Base-by-base conservation (phyloP, 257 asterid species). In the Ilex aquifolium region DNA sequence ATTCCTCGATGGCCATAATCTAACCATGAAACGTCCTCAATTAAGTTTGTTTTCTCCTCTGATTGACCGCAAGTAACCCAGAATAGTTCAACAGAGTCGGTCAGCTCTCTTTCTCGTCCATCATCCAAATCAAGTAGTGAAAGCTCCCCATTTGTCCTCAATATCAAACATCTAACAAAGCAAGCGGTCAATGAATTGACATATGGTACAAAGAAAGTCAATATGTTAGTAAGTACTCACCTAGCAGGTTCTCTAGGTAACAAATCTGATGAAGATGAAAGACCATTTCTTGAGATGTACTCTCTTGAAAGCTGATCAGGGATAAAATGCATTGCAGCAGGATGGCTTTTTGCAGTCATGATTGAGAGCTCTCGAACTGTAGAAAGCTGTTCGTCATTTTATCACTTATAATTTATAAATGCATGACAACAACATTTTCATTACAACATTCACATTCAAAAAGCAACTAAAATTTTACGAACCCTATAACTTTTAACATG, bases 371-470 rank as follows among this genome's bases (percentile, higher is more conserved):
- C 97, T 76, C 97, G 96, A 82, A 93, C 97, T 87, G 99, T 93
- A 87, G 96, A 89, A 89, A 92, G 96, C 99, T 92, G 99, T 92
- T 89, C 87, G 97, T 87, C 96, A 93, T 90, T 88, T 93, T 85
- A 93, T 82, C 87, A 93, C 99, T 87, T 87, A 82, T 82, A 84
- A 83, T 75, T 87, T 87, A 82, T 82, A 84, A 83, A 76, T 66
- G 95, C 79, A 77, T 73, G 84, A 65, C 69, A 79, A 75, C 64
- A 63, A 73, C 70, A 59, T 65, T 59, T 72, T 51, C 50, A 67
- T 55, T 36, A 66, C 56, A 66, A 72, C 46, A 76, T 40, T 76
- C 44, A 68, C 71, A 75, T 66, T 66, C n/a, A 55, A 44, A 73
- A 81, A 72, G 57, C 64, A 74, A 58, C 36, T 29, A 17, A 48